phyloP scores from a whole-genome alignment of 352 stramenopile genomes.

The Phytophthora capsici region DNA sequence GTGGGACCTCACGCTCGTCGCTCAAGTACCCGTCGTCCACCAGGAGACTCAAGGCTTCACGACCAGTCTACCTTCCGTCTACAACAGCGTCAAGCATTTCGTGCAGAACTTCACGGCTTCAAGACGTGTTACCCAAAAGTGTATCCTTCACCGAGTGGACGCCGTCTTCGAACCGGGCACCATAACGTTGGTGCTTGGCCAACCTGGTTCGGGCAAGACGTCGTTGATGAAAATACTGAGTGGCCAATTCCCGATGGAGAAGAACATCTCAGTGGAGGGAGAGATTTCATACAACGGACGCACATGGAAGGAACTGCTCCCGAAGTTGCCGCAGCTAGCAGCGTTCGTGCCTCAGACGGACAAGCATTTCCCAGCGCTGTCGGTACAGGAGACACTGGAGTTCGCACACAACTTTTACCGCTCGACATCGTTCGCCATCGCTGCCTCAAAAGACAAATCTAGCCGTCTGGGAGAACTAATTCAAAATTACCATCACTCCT shows the following conservation, averaged over 20 bases:
- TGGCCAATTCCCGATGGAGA: conserved; percentile 37
- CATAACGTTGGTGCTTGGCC: conserved; percentile 45
- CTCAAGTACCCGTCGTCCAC: conserved; percentile 33
- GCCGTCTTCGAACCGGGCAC: conserved; percentile 47
- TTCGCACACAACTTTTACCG: conserved; percentile 81
- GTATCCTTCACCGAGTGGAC: conserved; percentile 40
- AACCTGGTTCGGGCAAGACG: conserved; percentile 49
- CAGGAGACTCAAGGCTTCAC: conserved; percentile 5
- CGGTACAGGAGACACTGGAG: conserved; percentile 42
- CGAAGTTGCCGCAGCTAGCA: conserved; percentile 26
- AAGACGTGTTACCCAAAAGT: conserved; percentile 5
- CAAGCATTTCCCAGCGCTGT: conserved; percentile 32
- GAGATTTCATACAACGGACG: conserved; percentile 44
- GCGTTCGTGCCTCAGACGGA: conserved; percentile 37
- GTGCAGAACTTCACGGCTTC: conserved; percentile 17
- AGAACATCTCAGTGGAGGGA: conserved; percentile 32
- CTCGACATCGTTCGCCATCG: conserved; percentile 64
- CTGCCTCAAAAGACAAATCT: too few relatives aligned
- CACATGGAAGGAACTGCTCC: conserved; percentile 11
- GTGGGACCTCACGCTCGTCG: conserved; percentile 39
- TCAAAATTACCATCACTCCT: too few relatives aligned
- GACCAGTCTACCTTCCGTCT: conserved; percentile 37
- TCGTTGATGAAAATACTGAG: conserved; percentile 46
- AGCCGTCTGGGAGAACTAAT: too few relatives aligned
- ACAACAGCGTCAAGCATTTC: conserved; percentile 32